Evolutionary conservation across 352 stramenopile genomes (phyloP), one percentile per base, ranked within the genome.

Genomic region (Pythium phragmitis): DNA sequence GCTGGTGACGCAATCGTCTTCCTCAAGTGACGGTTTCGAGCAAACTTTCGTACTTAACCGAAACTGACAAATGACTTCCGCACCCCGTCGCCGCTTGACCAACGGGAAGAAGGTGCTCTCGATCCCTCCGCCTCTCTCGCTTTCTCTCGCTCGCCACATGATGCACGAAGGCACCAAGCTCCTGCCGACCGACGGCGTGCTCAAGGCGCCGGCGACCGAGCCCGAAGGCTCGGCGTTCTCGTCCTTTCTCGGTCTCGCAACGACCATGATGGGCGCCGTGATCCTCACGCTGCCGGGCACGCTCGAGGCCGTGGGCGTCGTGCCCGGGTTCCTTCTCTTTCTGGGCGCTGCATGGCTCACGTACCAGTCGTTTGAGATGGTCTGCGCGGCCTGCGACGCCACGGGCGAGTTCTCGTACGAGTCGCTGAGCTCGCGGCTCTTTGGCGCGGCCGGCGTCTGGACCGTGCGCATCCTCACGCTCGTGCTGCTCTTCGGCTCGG

Each of bases 221-320:
- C 64, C 60, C 37, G 68, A 83, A 45, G 81, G 83, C 28, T 89
- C 79, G 23, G 76, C 81, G 23, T 63, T 91, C 34, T 92, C 83
- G 67, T 87, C 82, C 4, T 94, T 86, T 57, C 70, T 94, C 43
- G 85, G 83, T 0, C 73, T 94, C 17, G 85, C 85, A 39, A 90
- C 83, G 28, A 94, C 85, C 47, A 94, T 94, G 85, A 92, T 86
- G 64, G 83, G 83, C 16, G 80, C 85, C n/a, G 87, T 77, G 55
- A 86, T 94, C 46, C 75, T 94, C 59, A 85, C 82, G 43, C 72
- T 94, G 16, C 85, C 83, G 0, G 76, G 83, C 57, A 81, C 86
- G 14, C 59, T 91, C 13, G 78, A 85, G 36, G 83, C 82, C 23
- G 73, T 87, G 14, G 81, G 80, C 13, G 68, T 87, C n/a, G 19